Conservation (phyloP, 805 yeast genomes). For the Teunomyces funiuensis region DNA sequence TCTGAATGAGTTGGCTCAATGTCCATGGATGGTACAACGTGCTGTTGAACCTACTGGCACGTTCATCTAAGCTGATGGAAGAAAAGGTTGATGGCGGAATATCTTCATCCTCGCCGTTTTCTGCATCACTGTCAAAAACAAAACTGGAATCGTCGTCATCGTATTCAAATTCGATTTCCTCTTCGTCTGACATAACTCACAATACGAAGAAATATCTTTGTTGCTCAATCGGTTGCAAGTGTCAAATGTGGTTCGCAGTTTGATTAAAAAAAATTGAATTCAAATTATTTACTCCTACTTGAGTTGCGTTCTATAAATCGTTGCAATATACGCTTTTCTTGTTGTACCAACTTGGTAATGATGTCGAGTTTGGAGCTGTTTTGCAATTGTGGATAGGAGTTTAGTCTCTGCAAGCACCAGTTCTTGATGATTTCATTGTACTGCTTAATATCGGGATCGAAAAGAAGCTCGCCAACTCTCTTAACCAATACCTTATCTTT, state of each 20-base stretch:
- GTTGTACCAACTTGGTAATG: conserved; percentile 19
- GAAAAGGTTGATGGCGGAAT: not conserved
- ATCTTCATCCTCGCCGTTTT: conserved; percentile 4
- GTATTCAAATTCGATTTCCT: conserved; percentile 14
- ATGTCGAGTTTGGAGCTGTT: conserved; percentile 12
- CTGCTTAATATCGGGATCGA: conserved; percentile 13
- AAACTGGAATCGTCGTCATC: conserved; percentile 7
- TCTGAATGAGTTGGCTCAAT: conserved; percentile 23
- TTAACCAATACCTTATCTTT: conserved; percentile 22
- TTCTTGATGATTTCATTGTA: conserved; percentile 13
- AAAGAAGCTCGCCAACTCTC: conserved; percentile 18
- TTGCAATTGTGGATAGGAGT: conserved; percentile 15
- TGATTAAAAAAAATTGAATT: not conserved
- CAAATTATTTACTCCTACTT: not conserved
- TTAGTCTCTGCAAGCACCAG: conserved; percentile 30
- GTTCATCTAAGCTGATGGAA: conserved; percentile 1
- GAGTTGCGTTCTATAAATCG: conserved; percentile 12
- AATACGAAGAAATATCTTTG: not conserved
- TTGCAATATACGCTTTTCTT: conserved; percentile 27
- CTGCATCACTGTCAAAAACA: conserved; percentile 13
- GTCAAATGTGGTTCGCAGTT: not conserved
- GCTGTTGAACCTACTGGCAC: not conserved
- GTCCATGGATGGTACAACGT: conserved; percentile 27
- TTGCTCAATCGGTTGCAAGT: not conserved
- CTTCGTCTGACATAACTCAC: conserved; percentile 4